Percentiles rank a stretch among this genome's conserved stretches.
Conservation (phyloP, 148 eudicot genomes). For the Camellia sinensis region DNA sequence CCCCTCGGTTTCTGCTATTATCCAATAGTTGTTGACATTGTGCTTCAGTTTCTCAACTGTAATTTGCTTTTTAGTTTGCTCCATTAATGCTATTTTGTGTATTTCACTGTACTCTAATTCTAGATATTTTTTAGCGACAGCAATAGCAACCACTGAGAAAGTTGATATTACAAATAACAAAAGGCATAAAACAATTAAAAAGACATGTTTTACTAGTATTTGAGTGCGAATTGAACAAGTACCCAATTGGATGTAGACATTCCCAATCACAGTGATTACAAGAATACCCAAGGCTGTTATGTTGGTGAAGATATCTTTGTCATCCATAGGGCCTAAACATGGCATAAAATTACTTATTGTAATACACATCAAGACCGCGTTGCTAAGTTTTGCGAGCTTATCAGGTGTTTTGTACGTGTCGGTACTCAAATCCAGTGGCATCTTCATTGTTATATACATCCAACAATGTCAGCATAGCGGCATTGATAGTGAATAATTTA, state of each 20-base stretch:
- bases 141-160: constrained; percentile 16
- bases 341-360: constrained; percentile 19
- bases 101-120: constrained; percentile 11
- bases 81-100: not conserved
- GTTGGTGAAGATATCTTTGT: constrained; percentile 21
- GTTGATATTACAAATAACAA: constrained; percentile 9
- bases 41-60: constrained; percentile 13
- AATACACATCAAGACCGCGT: constrained; percentile 16
- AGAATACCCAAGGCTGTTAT: constrained; percentile 26
- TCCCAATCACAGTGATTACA: constrained; percentile 19
- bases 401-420: constrained; percentile 9
- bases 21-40: constrained; percentile 22
- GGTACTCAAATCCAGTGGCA: constrained; percentile 24
- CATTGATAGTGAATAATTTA: constrained; percentile 10
- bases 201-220: constrained; percentile 4
- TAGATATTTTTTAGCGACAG: constrained; percentile 16
- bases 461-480: constrained; percentile 19
- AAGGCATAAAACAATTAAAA: not conserved
- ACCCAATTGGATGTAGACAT: constrained; percentile 22
- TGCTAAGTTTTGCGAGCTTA: constrained; percentile 24
- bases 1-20: constrained; percentile 26
- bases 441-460: constrained; percentile 26
- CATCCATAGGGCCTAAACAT: constrained; percentile 25
- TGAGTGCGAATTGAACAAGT: constrained; percentile 4
- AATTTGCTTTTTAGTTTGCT: not conserved